Conservation (phyloP, 495 filamentous ascomycete genomes). For the Tuber brumale region DNA sequence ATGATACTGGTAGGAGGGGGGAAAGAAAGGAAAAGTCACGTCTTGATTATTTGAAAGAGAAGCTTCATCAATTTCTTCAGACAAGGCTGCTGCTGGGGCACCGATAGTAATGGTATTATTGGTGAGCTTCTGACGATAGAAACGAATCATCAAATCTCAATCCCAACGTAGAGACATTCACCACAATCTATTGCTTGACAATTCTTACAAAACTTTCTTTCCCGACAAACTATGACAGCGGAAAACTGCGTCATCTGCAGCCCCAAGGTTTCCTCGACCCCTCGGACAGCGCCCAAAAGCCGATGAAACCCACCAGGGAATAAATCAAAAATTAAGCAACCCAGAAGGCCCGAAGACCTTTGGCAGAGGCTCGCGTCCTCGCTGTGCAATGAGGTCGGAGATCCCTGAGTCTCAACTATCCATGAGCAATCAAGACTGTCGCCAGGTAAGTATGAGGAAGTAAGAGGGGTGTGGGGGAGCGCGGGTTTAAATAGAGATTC, state of each 20-base stretch:
- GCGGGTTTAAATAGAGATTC: slow-evolving; percentile 5
- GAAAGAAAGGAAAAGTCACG: background rate
- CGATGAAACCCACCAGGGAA: background rate
- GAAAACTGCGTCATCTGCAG: background rate
- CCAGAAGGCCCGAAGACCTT: slow-evolving; percentile 36
- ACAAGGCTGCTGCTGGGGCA: background rate
- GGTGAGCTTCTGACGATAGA: background rate
- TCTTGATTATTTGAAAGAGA: background rate
- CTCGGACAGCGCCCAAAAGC: slow-evolving; percentile 2
- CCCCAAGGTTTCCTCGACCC: background rate
- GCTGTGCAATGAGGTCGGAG: slow-evolving; percentile 33
- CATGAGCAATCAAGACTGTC: slow-evolving; percentile 27
- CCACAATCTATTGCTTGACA: background rate
- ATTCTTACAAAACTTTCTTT: background rate
- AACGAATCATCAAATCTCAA: background rate
- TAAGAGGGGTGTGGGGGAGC: slow-evolving; percentile 12
- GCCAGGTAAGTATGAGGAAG: slow-evolving; percentile 34
- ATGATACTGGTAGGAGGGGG: background rate
- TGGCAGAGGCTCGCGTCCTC: slow-evolving; percentile 37
- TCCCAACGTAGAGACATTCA: background rate
- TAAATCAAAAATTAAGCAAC: slow-evolving; percentile 38
- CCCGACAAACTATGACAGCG: background rate
- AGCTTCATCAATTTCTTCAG: background rate
- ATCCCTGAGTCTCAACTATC: slow-evolving; percentile 15
- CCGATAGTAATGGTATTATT: background rate